phyloP scores from a whole-genome alignment of 2,329 filamentous ascomycete genomes.

The Mollisia scopiformis region DNA sequence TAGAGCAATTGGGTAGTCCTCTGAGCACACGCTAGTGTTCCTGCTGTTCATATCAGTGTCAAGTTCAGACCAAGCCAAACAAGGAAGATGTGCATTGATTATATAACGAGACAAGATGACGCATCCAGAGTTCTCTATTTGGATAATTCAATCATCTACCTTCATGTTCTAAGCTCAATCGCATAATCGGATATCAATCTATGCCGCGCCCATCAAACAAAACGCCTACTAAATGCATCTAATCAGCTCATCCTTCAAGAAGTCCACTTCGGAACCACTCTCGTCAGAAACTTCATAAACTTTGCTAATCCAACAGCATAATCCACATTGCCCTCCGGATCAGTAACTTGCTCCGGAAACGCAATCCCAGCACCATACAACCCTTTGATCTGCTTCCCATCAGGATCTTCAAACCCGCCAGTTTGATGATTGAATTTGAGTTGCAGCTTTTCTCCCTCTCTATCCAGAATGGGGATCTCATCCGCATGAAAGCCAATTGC shows the following conservation, averaged over 20 bases:
- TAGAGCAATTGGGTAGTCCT: no score
- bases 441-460: conserved; percentile 27
- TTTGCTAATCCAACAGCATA: conserved; percentile 66
- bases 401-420: conserved; percentile 50
- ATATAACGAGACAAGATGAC: no score
- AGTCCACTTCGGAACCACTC: conserved; percentile 54
- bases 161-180: no score
- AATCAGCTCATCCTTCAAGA: background rate
- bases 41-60: background rate
- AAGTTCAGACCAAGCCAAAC: background rate
- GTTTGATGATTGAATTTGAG: conserved; percentile 40
- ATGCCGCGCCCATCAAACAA: background rate
- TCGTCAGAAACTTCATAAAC: conserved; percentile 65
- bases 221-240: background rate
- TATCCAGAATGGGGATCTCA: conserved; percentile 50
- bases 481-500: conserved; percentile 61
- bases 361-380: conserved; percentile 66
- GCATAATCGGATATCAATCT: background rate
- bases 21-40: background rate
- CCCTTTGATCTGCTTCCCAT: conserved; percentile 48
- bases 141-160: no score
- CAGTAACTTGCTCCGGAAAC: conserved; percentile 62
- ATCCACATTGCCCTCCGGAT: conserved; percentile 64
- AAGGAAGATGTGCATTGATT: no score
- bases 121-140: no score